A percentile compares a stretch with the other conserved stretches of the same genome.
phyloP scores from a whole-genome alignment of 108 stramenopile genomes.

The Cyclostephanos tholiformis region DNA sequence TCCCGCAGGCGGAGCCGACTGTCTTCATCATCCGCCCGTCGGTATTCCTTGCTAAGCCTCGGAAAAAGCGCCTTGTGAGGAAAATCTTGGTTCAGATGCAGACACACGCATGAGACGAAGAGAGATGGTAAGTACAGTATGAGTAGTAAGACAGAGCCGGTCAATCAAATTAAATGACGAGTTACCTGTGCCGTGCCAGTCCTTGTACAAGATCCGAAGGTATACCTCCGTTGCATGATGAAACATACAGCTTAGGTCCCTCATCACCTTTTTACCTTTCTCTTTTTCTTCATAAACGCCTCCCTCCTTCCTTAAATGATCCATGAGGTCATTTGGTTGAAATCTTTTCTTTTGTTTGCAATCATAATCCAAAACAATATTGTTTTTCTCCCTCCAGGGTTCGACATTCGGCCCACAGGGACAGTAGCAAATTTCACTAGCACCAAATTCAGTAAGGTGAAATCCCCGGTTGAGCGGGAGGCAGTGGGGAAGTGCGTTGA shows the following conservation, averaged over 20 bases:
- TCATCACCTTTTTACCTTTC: not conserved
- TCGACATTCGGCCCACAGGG: not conserved
- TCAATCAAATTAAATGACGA: not conserved
- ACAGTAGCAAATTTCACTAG: conserved; percentile 9
- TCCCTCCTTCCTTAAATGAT: conserved; percentile 17
- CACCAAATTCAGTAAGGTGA: not conserved
- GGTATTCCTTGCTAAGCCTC: not conserved
- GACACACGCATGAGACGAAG: not conserved
- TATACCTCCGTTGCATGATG: conserved; percentile 11
- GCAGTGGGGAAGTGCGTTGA: conserved; percentile 2
- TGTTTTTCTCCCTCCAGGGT: not conserved
- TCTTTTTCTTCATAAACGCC: conserved; percentile 10
- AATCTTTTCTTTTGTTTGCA: not conserved
- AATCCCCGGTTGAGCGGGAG: conserved; percentile 1
- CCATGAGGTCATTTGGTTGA: conserved; percentile 10
- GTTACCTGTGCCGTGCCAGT: conserved; percentile 14
- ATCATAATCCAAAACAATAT: not conserved
- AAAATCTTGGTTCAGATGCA: not conserved
- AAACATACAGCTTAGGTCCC: not conserved
- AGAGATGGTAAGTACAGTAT: not conserved
- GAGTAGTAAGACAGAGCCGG: not conserved
- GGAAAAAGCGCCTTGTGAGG: conserved; percentile 14
- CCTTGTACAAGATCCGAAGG: not conserved
- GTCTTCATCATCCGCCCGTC: not conserved
- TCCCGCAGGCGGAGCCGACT: not conserved